Base-by-base conservation (phyloP, 164 flowering plant species). In the Nelumbo lutea region DNA sequence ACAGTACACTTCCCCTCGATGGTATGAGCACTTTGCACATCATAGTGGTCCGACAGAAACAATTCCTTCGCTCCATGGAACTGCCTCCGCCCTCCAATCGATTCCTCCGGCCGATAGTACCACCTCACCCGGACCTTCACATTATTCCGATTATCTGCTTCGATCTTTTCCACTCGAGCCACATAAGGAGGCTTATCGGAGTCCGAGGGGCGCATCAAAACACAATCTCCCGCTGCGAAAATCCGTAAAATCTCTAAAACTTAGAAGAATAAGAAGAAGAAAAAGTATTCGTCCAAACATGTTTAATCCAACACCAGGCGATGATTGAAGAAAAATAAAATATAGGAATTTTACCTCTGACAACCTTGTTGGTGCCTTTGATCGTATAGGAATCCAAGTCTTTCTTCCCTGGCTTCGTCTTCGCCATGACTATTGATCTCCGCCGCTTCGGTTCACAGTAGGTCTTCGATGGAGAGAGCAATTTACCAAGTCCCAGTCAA, bases 81-180 rank as follows among this genome's bases (percentile, higher is more conserved):
- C 83, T 86, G 93, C 65, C 89, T 76, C 15, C 93, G 69, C 1
- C 90, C 93, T 0, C 93, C 93, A 11, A 81, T 73, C 1, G 90
- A 85, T 66, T 88, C 93, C 79, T 88, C 93, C 0, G 93, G 93
- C 41, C 93, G 77, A 50, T 88, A 88, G 61, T 88, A 88, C 93
- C 90, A 88, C 65, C 89, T 69, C 0, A 86, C 89, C 44, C 78
- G 78, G n/a, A 88, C 88, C 76, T 80, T 88, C 53, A 85, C 83
- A 42, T 85, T 82, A 78, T 79, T 85, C 8, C 93, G 78, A 57
- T 73, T 75, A 75, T 88, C 93, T 1, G 83, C 83, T 68, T 85
- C 90, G 1, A 88, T 77, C 74, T 80, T 85, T 82, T 86, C 90
- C 48, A 88, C 81, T 3, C 78, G 83, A 2, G 93, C 90, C 48